Evolutionary conservation across 2,329 filamentous ascomycete genomes (phyloP).

Genomic region (Paramyrothecium roridum): DNA sequence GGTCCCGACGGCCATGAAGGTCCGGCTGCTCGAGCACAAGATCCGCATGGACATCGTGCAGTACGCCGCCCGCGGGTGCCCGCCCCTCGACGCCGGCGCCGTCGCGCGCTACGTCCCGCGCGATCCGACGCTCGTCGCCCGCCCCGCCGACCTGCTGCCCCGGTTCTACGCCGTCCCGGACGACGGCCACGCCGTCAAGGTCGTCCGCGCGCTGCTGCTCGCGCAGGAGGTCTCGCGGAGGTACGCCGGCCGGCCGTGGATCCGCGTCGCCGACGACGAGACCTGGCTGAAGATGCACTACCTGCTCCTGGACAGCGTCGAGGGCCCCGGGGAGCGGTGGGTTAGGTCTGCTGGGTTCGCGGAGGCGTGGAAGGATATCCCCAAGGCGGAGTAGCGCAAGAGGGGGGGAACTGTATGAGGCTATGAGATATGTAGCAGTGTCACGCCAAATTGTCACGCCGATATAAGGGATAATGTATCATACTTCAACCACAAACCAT

Average conservation of each 20-base stretch:
- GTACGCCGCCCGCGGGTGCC: conserved; percentile 67
- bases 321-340: conserved; percentile 52
- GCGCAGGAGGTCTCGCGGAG: conserved; percentile 50
- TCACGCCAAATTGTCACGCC: conserved; percentile 5
- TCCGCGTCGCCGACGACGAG: conserved; percentile 49
- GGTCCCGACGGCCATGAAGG: conserved; percentile 58
- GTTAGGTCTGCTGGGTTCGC: conserved; percentile 61
- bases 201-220: conserved; percentile 66
- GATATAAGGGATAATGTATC: neutral
- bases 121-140: conserved; percentile 35
- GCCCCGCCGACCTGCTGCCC: conserved; percentile 45
- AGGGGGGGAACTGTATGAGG: neutral
- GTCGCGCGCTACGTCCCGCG: conserved; percentile 59
- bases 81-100: conserved; percentile 56
- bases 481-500: conserved; percentile 16
- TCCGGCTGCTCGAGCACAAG: conserved; percentile 77
- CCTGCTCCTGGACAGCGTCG: conserved; percentile 61
- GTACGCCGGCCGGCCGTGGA: conserved; percentile 44
- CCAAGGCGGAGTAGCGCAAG: conserved; percentile 3
- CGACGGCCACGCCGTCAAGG: conserved; percentile 79
- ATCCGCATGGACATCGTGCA: conserved; percentile 69
- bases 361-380: conserved; percentile 57
- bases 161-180: conserved; percentile 53
- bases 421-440: neutral
- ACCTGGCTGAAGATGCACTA: conserved; percentile 60